A percentile compares a stretch with the other conserved stretches of the same genome.
phyloP scores from a whole-genome alignment of 805 yeast species.

The Komagataella pastoris region DNA sequence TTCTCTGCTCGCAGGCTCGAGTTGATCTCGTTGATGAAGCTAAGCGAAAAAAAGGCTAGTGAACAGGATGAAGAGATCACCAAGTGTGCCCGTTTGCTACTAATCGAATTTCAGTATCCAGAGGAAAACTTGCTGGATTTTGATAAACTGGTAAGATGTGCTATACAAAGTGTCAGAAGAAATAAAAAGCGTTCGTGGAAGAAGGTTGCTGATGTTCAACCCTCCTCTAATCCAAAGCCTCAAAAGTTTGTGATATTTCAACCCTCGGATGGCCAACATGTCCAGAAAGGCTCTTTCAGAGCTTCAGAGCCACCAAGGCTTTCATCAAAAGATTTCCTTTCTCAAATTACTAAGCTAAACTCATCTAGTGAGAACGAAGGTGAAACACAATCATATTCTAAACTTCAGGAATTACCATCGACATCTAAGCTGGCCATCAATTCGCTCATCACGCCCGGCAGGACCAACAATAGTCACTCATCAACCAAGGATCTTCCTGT shows the following conservation, averaged over 20 bases:
- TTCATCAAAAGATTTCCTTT: slow-evolving; percentile 6
- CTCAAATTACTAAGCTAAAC: slow-evolving; percentile 13
- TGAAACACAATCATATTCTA: slow-evolving; percentile 6
- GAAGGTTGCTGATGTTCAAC: slow-evolving; percentile 12
- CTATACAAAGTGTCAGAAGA: slow-evolving; percentile 84
- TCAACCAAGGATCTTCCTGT: neutral
- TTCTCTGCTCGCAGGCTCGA: slow-evolving; percentile 87
- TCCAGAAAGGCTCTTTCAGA: neutral
- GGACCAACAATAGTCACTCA: slow-evolving; percentile 1
- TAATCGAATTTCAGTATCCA: slow-evolving; percentile 69
- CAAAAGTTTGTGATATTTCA: neutral
- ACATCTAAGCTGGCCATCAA: slow-evolving; percentile 33
- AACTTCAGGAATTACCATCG: slow-evolving; percentile 7
- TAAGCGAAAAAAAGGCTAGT: slow-evolving; percentile 62
- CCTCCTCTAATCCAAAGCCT: neutral
- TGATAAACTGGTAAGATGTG: slow-evolving; percentile 83
- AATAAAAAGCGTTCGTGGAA: slow-evolving; percentile 61
- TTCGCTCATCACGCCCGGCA: slow-evolving; percentile 27
- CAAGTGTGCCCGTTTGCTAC: slow-evolving; percentile 62
- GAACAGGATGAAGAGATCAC: slow-evolving; percentile 82
- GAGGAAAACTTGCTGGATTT: slow-evolving; percentile 52
- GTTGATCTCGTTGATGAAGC: slow-evolving; percentile 61
- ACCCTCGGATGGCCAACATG: neutral
- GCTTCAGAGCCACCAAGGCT: neutral
- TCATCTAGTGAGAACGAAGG: slow-evolving; percentile 15